These are phyloP conservation scores for Penicillium ucsense DNA, from an alignment of 495 filamentous ascomycete genomes.

Conservation along the genomic window DNA sequence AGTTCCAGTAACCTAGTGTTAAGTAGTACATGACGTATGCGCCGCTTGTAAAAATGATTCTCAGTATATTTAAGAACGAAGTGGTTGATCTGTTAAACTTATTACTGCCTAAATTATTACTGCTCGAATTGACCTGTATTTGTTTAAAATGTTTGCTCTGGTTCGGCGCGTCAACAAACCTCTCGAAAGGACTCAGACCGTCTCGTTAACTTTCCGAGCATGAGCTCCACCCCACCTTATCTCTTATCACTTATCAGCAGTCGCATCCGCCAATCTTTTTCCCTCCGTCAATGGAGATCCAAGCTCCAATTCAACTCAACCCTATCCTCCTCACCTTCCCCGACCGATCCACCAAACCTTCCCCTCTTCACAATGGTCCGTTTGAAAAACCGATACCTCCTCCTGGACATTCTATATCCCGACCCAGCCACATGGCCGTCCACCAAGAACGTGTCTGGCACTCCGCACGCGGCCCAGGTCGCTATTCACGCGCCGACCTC, in stretches of 20 bases:
- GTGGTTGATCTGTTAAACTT: too few species aligned
- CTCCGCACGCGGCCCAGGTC: conserved; percentile 32
- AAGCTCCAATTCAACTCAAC: background rate
- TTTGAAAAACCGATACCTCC: conserved; percentile 87
- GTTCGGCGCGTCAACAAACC: too few species aligned
- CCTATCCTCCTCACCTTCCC: background rate
- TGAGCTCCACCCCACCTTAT: conserved; percentile 6
- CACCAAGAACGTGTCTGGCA: background rate
- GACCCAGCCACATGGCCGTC: conserved; percentile 33
- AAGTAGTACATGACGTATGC: conserved; percentile 11
- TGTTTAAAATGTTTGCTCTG: too few species aligned
- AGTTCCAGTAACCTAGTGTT: too few species aligned
- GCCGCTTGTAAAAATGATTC: background rate
- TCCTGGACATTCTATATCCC: conserved; percentile 86
- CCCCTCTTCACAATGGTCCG: conserved; percentile 61
- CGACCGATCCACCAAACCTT: background rate
- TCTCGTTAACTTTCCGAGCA: background rate
- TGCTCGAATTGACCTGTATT: too few species aligned
- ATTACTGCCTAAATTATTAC: too few species aligned
- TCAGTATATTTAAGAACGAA: background rate
- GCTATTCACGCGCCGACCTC: conserved; percentile 70
- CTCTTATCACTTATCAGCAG: conserved; percentile 12
- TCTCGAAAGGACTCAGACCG: too few species aligned
- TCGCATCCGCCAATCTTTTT: conserved; percentile 3
- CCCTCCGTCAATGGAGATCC: background rate